phyloP scores from a whole-genome alignment of 208 protist species.

The Trypanosoma scelopori region DNA sequence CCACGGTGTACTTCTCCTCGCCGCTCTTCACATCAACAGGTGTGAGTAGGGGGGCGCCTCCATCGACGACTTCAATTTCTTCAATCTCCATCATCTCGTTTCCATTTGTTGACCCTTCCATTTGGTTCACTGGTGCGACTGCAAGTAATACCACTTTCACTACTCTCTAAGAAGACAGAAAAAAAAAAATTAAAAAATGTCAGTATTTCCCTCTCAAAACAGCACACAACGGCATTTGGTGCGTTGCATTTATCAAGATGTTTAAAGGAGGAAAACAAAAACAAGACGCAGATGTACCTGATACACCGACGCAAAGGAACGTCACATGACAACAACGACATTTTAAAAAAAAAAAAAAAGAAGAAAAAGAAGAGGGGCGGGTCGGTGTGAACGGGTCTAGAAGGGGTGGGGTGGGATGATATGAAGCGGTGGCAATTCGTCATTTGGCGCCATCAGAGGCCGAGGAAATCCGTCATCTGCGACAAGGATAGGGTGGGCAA shows the following conservation, averaged over 20 bases:
- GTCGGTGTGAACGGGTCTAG: neutral
- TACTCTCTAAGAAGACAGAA: no score
- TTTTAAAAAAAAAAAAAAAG: slow-evolving; percentile 6
- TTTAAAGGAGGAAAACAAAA: neutral
- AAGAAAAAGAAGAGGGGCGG: neutral
- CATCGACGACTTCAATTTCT: slow-evolving; percentile 87
- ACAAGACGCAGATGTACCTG: neutral
- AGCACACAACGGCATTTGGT: neutral
- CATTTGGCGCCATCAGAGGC: slow-evolving; percentile 8
- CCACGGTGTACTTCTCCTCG: slow-evolving; percentile 78
- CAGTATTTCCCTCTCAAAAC: neutral
- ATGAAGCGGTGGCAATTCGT: neutral
- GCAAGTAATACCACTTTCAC: neutral
- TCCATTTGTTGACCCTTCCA: slow-evolving; percentile 44
- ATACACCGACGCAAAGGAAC: slow-evolving; percentile 3
- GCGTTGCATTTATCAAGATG: neutral
- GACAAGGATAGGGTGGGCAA: neutral
- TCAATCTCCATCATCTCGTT: slow-evolving; percentile 91
- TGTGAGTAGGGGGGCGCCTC: slow-evolving; percentile 74
- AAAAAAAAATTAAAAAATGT: no score
- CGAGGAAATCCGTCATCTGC: slow-evolving; percentile 22
- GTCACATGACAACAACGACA: neutral
- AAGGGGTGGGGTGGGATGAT: no score
- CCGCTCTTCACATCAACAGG: slow-evolving; percentile 82
- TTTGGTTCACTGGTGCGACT: slow-evolving; percentile 18